A percentile compares a stretch with the other conserved stretches of the same genome.
Conservation (phyloP, 2,329 filamentous ascomycete genomes). For the Trichoderma endophyticum region DNA sequence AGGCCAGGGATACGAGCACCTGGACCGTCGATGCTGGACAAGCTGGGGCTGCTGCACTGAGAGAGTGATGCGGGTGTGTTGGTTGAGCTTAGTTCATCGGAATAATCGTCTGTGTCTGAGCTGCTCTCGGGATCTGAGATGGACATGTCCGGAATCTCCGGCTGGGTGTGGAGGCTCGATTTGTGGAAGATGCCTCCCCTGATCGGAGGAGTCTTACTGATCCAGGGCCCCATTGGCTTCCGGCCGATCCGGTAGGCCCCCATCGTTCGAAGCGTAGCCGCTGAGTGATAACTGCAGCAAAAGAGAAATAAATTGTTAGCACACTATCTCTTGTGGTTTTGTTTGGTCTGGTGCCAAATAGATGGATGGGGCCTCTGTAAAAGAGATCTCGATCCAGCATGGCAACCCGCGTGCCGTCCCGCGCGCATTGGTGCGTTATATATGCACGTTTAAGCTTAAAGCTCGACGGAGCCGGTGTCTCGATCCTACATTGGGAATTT, state of each 20-base stretch:
- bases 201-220: conserved; percentile 58
- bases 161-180: conserved; percentile 13
- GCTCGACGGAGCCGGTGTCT: neutral
- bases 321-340: neutral
- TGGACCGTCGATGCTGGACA: neutral
- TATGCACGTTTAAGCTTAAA: conserved; percentile 19
- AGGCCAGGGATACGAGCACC: neutral
- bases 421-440: neutral
- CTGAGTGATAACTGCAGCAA: conserved; percentile 53
- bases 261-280: conserved; percentile 53
- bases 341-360: neutral
- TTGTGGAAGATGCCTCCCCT: conserved; percentile 40
- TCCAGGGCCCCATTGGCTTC: conserved; percentile 52
- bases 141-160: conserved; percentile 20
- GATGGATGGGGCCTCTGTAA: neutral
- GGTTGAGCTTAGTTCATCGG: conserved; percentile 7
- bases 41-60: conserved; percentile 7
- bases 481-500: neutral
- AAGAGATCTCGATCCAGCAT: conserved; percentile 6
- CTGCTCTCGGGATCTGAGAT: conserved; percentile 11
- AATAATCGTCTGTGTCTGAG: conserved; percentile 15
- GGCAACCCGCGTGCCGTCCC: neutral
- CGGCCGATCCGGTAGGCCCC: conserved; percentile 59
- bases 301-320: conserved; percentile 18
- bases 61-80: neutral